Base-by-base conservation (phyloP, 139 green algal species). In the Pleodorina starrii region DNA sequence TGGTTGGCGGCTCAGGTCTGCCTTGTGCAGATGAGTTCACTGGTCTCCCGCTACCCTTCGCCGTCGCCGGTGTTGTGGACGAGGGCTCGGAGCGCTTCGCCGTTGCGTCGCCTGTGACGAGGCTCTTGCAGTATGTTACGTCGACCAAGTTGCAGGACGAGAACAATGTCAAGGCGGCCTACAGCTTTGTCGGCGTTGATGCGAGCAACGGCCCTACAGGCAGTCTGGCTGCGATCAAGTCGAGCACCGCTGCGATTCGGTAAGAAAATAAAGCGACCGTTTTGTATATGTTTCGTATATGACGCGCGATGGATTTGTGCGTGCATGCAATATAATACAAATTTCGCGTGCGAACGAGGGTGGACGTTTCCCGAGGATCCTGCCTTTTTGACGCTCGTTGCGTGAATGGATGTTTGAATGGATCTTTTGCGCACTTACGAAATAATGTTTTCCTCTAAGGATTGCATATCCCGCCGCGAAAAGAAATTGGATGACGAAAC, bases 21-120 rank as follows among this genome's bases (percentile, higher is more conserved):
- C 36, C 50, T 19, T 84, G 77, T 57, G 40, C 29, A 1, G 77
- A 84, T 50, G 12, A 48, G 16, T 84, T 84, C 48, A 84, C 77
- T 1, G 35, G 50, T n/a, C 77, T 84, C 2, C 35, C 46, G 36
- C 50, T 84, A 7, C 77, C 77, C 50, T 84, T 72, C 32, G 32
- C 77, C 6, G 14, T 84, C 50, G 35, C 35, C 7, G 77, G 77
- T 32, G 9, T 48, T 2, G 4, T 84, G 32, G 35, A 72, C 50
- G 17, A 12, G 43, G 16, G 12, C 50, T 11, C 35, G 32, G 9
- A 16, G 43, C 1, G 48, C 12, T 42, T 43, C 29, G 75, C 29
- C 27, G 27, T 78, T 4, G 40, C 50, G 71, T n/a, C 77, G 0
- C 77, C 77, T 6, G 77, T 71, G 5, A 84, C 77, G 0, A 59